Evolutionary conservation across 129 eudicot species (phyloP), one percentile per base, ranked within the genome.

Genomic region (Dittrichia graveolens): DNA sequence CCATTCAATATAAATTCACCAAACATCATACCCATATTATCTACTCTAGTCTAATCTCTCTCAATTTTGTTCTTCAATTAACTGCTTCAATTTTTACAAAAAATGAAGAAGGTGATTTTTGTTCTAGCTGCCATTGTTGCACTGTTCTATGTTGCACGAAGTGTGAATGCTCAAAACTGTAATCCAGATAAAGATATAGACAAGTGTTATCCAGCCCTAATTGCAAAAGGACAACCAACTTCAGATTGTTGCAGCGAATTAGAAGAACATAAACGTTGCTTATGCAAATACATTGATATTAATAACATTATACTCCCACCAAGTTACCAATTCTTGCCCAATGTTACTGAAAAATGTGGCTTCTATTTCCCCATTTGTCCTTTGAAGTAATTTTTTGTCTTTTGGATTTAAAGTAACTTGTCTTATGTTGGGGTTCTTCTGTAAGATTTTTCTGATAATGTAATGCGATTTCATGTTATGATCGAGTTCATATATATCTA

Each of bases 91-190:
- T 6, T 37, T 37, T 3, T 61, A 61, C 14, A 39, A 7, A n/a
- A n/a, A 61, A 61, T 61, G 67, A 61, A 61, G 67, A 39, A 61
- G 31, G 14, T 3, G 3, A 61, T 34, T 62, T 7, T 39, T 14
- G 15, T 8, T 38, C 67, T 61, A 38, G 47, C 13, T 61, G 4
- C 14, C 40, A 4, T 61, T 7, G 48, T 61, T 13, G 49, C 48
- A 7, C 6, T 61, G 34, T 18, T 61, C 34, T 43, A 39, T 40
- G 12, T 14, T 14, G 14, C 40, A 13, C 4, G 24, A 5, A 13
- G n/a, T 4, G 13, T 7, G 3, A 5, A 61, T 61, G 67, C 48
- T n/a, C 13, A 39, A 39, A 5, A n/a, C 40, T 61, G 67, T 61
- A 61, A n/a, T 61, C 46, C 67, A 40, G 4, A 6, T 61, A 11